Evolutionary conservation across 768 basidiomycete genomes (phyloP).

Genomic region (Calocybe indica): DNA sequence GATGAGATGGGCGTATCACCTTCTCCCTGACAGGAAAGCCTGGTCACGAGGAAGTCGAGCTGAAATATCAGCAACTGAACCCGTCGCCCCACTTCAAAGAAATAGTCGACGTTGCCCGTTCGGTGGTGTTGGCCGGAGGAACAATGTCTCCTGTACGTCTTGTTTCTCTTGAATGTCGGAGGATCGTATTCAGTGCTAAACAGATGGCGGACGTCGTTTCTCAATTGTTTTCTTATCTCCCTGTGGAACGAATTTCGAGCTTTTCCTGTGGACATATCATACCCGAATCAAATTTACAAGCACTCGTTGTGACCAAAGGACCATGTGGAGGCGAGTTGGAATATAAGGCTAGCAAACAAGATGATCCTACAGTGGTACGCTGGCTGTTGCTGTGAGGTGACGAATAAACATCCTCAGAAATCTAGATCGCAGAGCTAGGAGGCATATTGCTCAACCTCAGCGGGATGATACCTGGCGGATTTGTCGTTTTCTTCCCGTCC

Average conservation of each 20-base stretch:
- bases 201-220: conserved; percentile 84
- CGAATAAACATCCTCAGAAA: neutral
- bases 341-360: conserved; percentile 76
- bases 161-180: neutral
- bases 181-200: neutral
- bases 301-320: conserved; percentile 68
- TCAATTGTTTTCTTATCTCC: conserved; percentile 72
- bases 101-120: conserved; percentile 73
- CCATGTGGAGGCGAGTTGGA: conserved; percentile 69
- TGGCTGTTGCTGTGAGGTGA: neutral
- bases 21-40: conserved; percentile 38
- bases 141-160: conserved; percentile 92
- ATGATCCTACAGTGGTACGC: conserved; percentile 58
- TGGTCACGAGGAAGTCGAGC: conserved; percentile 43
- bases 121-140: conserved; percentile 90
- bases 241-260: conserved; percentile 55
- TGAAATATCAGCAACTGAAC: conserved; percentile 92
- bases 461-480: conserved; percentile 74
- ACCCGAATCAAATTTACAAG: conserved; percentile 69
- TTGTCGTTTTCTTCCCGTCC: conserved; percentile 93
- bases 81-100: conserved; percentile 83
- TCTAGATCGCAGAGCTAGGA: conserved; percentile 76
- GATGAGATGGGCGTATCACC: conserved; percentile 68
- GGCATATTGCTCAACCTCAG: conserved; percentile 77
- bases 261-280: conserved; percentile 95